Conservation (phyloP, 441 rosid genomes). For the Euphorbia corollata region DNA sequence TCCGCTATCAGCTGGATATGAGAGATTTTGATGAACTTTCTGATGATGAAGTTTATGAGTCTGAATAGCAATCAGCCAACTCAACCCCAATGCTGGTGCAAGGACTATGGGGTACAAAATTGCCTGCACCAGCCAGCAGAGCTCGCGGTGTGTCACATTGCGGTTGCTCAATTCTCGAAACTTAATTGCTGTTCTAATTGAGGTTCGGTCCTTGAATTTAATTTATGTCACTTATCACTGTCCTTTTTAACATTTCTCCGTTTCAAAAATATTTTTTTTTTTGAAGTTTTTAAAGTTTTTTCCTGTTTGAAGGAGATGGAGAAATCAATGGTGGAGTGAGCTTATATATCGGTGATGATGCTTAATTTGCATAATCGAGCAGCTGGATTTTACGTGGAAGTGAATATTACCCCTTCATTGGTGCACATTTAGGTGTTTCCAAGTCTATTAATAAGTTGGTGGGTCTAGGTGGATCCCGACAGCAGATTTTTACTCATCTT, state of each 20-base stretch:
- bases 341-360: constrained; percentile 7
- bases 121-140: constrained; percentile 41
- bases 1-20: constrained; percentile 77
- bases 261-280: too few relatives aligned
- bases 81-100: constrained; percentile 48
- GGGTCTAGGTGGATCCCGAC: not conserved
- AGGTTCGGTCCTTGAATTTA: constrained; percentile 21
- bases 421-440: not conserved
- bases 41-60: constrained; percentile 51
- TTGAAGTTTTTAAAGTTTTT: not conserved
- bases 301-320: not conserved
- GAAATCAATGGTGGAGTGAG: not conserved
- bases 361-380: constrained; percentile 9
- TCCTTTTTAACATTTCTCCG: not conserved
- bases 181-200: not conserved
- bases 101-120: constrained; percentile 31
- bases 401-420: not conserved
- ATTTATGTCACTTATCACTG: not conserved
- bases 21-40: constrained; percentile 59
- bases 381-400: constrained; percentile 11
- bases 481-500: not conserved
- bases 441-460: not conserved
- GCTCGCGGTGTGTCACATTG: constrained; percentile 21
- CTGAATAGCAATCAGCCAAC: constrained; percentile 75
- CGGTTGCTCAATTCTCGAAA: constrained; percentile 16